Conservation (phyloP, 1,139 yeast species). For the Eremothecium cymbalariae region DNA sequence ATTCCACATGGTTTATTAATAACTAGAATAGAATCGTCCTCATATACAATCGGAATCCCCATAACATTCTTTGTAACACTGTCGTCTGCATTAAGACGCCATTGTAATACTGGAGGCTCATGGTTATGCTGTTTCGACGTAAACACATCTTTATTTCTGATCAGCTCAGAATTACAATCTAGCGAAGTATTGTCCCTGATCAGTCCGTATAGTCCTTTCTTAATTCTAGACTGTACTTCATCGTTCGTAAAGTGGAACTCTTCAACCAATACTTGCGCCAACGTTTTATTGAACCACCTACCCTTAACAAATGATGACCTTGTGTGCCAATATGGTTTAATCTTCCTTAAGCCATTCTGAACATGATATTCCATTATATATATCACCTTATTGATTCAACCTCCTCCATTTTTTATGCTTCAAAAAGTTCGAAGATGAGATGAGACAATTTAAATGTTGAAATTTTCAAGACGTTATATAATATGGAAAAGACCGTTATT, state of each 20-base stretch:
- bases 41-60: conserved; percentile 39
- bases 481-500: too few species aligned
- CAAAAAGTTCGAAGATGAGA: too few species aligned
- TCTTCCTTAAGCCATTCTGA: conserved; percentile 46
- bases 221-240: conserved; percentile 18
- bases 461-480: too few species aligned
- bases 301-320: conserved; percentile 77
- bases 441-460: too few species aligned
- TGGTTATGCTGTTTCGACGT: conserved; percentile 47
- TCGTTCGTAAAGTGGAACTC: conserved; percentile 44
- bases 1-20: conserved; percentile 68
- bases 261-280: conserved; percentile 62
- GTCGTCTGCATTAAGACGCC: conserved; percentile 20
- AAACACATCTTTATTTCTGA: conserved; percentile 43
- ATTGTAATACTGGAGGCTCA: conserved; percentile 47
- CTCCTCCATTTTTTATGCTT: too few species aligned
- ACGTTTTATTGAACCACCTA: conserved; percentile 72
- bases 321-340: conserved; percentile 76
- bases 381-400: too few species aligned
- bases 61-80: conserved; percentile 13
- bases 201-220: conserved; percentile 17
- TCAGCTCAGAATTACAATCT: conserved; percentile 13
- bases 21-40: conserved; percentile 46
- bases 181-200: conserved; percentile 17
- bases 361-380: conserved; percentile 11